Conservation (phyloP, 2,329 filamentous ascomycete species). For the Xylariaceae sp. region DNA sequence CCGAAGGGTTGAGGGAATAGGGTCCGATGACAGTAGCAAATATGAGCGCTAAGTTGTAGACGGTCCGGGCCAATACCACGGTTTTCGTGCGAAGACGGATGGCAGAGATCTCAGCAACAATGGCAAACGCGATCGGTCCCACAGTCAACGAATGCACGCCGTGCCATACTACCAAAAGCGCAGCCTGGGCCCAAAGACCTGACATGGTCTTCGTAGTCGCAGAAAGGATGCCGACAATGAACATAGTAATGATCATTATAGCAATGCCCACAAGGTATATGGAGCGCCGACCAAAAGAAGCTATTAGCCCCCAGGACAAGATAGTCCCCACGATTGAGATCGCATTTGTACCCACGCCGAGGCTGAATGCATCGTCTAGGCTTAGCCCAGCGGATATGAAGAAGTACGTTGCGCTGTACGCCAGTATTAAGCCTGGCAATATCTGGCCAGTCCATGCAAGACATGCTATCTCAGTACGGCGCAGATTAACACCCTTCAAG, state of each 20-base stretch:
- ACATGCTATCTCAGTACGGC: slow-evolving; percentile 30
- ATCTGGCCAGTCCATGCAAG: slow-evolving; percentile 25
- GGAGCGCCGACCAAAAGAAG: slow-evolving; percentile 32
- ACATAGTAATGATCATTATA: slow-evolving; percentile 32
- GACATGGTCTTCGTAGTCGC: slow-evolving; percentile 36
- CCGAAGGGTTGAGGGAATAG: slow-evolving; percentile 29
- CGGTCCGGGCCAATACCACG: slow-evolving; percentile 35
- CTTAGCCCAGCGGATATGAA: slow-evolving; percentile 27
- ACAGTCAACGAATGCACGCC: slow-evolving; percentile 39
- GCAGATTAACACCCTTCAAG: slow-evolving; percentile 34
- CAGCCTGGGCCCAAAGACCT: slow-evolving; percentile 33
- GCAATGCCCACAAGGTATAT: slow-evolving; percentile 33
- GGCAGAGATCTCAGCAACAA: slow-evolving; percentile 43
- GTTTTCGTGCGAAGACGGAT: slow-evolving; percentile 39
- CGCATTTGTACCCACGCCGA: slow-evolving; percentile 9
- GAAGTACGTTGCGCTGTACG: slow-evolving; percentile 30
- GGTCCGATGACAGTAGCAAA: slow-evolving; percentile 31
- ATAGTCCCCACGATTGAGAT: slow-evolving; percentile 28
- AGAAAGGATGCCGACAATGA: slow-evolving; percentile 35
- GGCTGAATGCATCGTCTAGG: slow-evolving; percentile 11
- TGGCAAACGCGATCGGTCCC: slow-evolving; percentile 38
- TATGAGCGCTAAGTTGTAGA: slow-evolving; percentile 37
- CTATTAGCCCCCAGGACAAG: slow-evolving; percentile 31
- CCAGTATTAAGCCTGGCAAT: slow-evolving; percentile 19
- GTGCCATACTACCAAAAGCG: slow-evolving; percentile 36